Evolutionary conservation across 768 basidiomycete genomes (phyloP).

Genomic region (Galerina sulciceps): DNA sequence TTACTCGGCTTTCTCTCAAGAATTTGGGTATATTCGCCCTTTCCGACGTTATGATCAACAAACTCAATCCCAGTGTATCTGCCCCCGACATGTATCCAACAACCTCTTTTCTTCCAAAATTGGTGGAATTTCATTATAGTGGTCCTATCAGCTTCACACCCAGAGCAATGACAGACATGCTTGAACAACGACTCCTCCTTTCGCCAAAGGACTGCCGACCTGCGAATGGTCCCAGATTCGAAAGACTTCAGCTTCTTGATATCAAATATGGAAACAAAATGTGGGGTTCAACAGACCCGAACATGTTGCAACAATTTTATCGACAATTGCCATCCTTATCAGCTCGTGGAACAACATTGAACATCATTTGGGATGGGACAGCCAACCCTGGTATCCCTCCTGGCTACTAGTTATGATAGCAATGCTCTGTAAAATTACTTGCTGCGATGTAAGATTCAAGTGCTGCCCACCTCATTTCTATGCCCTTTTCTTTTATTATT

Average conservation of each 20-base stretch:
- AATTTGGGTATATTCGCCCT: not conserved
- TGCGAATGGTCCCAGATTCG: not conserved
- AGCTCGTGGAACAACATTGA: not conserved
- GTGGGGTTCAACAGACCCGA: not conserved
- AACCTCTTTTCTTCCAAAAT: not conserved
- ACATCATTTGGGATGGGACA: too few species aligned
- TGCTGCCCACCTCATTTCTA: too few species aligned
- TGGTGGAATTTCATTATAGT: not conserved
- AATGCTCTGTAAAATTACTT: too few species aligned
- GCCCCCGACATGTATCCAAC: not conserved
- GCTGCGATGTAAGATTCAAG: too few species aligned
- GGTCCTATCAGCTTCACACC: not conserved
- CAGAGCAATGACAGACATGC: not conserved
- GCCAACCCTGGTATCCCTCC: too few species aligned
- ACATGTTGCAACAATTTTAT: constrained; percentile 1
- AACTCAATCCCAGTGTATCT: not conserved
- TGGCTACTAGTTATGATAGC: too few species aligned
- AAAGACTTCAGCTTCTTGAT: not conserved
- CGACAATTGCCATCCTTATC: not conserved
- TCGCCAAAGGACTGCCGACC: not conserved
- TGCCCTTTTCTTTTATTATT: too few species aligned
- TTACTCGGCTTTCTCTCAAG: not conserved
- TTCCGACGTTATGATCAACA: not conserved
- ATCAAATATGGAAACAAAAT: not conserved
- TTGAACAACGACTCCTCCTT: not conserved